Evolutionary conservation across 2,329 filamentous ascomycete genomes (phyloP).

Genomic region (Polychaeton citri): DNA sequence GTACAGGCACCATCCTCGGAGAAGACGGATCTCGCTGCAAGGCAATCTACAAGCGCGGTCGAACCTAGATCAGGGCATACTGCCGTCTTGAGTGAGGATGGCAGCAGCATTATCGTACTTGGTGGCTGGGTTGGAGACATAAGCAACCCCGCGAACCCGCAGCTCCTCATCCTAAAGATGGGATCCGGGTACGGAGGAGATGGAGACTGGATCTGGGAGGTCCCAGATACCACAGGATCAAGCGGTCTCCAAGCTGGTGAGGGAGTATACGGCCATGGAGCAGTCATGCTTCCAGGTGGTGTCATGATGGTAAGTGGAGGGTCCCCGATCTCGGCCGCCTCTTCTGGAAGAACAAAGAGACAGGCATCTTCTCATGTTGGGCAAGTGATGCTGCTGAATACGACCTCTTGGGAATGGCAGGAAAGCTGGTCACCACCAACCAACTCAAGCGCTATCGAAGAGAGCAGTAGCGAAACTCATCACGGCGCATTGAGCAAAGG

Average conservation of each 20-base stretch:
- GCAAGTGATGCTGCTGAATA: slow-evolving; percentile 46
- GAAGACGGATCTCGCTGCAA: slow-evolving; percentile 44
- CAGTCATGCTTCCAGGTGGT: slow-evolving; percentile 46
- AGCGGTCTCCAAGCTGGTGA: slow-evolving; percentile 26
- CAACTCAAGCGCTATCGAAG: slow-evolving; percentile 13
- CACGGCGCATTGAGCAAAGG: slow-evolving; percentile 26
- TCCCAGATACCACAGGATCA: slow-evolving; percentile 39
- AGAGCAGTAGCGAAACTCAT: slow-evolving; percentile 5
- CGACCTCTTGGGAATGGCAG: slow-evolving; percentile 46
- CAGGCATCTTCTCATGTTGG: slow-evolving; percentile 22
- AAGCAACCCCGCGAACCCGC: slow-evolving; percentile 61
- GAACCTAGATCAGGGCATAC: slow-evolving; percentile 85
- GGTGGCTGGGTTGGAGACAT: slow-evolving; percentile 90
- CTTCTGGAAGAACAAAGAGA: slow-evolving; percentile 23
- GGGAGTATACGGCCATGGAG: slow-evolving; percentile 49
- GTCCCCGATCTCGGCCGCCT: slow-evolving; percentile 34
- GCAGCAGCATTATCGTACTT: slow-evolving; percentile 60
- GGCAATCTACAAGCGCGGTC: slow-evolving; percentile 33
- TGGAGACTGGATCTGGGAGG: slow-evolving; percentile 55
- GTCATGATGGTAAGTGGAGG: slow-evolving; percentile 50
- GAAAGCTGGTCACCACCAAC: slow-evolving; percentile 38
- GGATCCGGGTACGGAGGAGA: slow-evolving; percentile 55
- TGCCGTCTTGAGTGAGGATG: slow-evolving; percentile 66
- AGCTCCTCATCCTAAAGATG: slow-evolving; percentile 64
- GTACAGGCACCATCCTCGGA: slow-evolving; percentile 38